Evolutionary conservation across 1,139 yeast species (phyloP).

Genomic region (Suhomyces guaymorum): DNA sequence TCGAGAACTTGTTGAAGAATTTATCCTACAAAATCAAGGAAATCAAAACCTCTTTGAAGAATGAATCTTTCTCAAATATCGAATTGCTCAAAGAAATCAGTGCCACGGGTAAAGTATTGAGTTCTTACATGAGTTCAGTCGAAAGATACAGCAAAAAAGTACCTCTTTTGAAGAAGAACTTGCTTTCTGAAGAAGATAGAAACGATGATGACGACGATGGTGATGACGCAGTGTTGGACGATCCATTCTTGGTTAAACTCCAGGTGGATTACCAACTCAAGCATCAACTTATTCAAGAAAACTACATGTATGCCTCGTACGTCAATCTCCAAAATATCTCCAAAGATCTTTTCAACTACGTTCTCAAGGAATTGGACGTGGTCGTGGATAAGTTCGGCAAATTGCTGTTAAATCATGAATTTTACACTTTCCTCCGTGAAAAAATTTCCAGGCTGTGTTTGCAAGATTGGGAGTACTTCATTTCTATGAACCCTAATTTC

Average conservation of each 20-base stretch:
- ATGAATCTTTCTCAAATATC: constrained; percentile 46
- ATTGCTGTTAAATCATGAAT: constrained; percentile 24
- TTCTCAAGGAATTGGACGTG: constrained; percentile 39
- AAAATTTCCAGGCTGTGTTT: constrained; percentile 25
- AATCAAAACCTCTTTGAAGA: constrained; percentile 42
- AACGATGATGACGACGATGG: constrained; percentile 21
- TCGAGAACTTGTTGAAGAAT: constrained; percentile 41
- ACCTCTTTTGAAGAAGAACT: constrained; percentile 30
- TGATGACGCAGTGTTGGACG: constrained; percentile 37
- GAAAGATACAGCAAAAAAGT: constrained; percentile 34
- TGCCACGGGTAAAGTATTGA: constrained; percentile 39
- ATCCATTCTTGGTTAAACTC: constrained; percentile 46
- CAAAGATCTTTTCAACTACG: constrained; percentile 41
- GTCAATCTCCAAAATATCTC: constrained; percentile 47
- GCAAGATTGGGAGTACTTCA: constrained; percentile 44
- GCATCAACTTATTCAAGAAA: constrained; percentile 45
- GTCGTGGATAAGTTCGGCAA: constrained; percentile 41
- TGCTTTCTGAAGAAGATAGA: constrained; percentile 19
- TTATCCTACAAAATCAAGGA: constrained; percentile 45
- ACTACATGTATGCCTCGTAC: constrained; percentile 47
- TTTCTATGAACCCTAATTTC: constrained; percentile 38
- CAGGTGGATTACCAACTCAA: constrained; percentile 45
- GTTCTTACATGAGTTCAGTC: constrained; percentile 33
- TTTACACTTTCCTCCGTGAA: constrained; percentile 24
- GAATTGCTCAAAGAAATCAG: constrained; percentile 41